Conservation (phyloP, 148 eudicot genomes). For the Rhododendron ovatum region DNA sequence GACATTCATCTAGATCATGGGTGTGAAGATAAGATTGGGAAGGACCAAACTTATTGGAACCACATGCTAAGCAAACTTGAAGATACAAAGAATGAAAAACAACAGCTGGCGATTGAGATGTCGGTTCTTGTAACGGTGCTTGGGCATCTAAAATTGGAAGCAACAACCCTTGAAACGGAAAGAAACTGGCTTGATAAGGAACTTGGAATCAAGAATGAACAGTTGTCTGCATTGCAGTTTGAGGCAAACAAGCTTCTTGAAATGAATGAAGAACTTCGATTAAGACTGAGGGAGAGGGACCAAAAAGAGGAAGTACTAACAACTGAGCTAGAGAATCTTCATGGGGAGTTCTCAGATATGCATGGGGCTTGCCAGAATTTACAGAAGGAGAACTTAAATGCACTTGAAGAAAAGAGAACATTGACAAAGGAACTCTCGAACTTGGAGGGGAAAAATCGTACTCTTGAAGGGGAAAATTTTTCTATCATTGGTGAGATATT, state of each 20-base stretch:
- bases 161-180: slow-evolving; percentile 35
- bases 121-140: slow-evolving; percentile 58
- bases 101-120: slow-evolving; percentile 47
- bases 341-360: slow-evolving; percentile 40
- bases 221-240: slow-evolving; percentile 40
- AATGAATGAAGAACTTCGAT: slow-evolving; percentile 49
- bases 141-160: slow-evolving; percentile 51
- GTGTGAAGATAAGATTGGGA: slow-evolving; percentile 29
- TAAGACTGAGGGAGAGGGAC: slow-evolving; percentile 48
- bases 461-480: slow-evolving; percentile 45
- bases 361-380: slow-evolving; percentile 46
- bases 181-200: slow-evolving; percentile 43
- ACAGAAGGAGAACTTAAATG: slow-evolving; percentile 39
- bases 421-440: slow-evolving; percentile 36
- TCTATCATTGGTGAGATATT: slow-evolving; percentile 46
- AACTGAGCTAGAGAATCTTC: slow-evolving; percentile 48
- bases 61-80: slow-evolving; percentile 46
- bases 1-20: slow-evolving; percentile 34
- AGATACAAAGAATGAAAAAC: slow-evolving; percentile 53
- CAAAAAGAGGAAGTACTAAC: slow-evolving; percentile 45
- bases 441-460: slow-evolving; percentile 45
- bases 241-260: slow-evolving; percentile 54
- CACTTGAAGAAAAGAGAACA: slow-evolving; percentile 41
- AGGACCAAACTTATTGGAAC: slow-evolving; percentile 40
- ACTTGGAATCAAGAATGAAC: slow-evolving; percentile 37